Conservation (phyloP, 2,329 filamentous ascomycete species). For the Calonectria naviculata region DNA sequence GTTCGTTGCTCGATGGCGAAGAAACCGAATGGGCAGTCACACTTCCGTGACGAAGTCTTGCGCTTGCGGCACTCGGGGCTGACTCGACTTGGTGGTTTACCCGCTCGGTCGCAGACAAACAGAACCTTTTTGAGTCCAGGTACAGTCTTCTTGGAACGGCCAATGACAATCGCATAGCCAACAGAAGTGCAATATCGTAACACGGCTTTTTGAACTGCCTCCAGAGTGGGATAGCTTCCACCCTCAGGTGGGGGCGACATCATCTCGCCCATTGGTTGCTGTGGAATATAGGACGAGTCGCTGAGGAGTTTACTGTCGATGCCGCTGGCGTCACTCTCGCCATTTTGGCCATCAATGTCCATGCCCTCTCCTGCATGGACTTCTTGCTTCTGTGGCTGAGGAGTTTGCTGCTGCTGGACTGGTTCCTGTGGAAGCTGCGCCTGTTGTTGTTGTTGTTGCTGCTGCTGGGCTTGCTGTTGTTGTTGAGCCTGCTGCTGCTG, state of each 20-base stretch:
- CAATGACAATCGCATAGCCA: conserved; percentile 76
- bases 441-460: conserved; percentile 41
- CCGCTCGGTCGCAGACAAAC: conserved; percentile 74
- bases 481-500: conserved; percentile 43
- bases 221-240: conserved; percentile 71
- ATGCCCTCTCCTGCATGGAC: conserved; percentile 59
- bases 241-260: conserved; percentile 74
- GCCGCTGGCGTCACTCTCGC: conserved; percentile 55
- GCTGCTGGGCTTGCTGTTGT: conserved; percentile 46
- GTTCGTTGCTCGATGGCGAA: conserved; percentile 76
- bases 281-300: conserved; percentile 62
- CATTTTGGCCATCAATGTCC: conserved; percentile 64
- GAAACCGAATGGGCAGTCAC: conserved; percentile 76
- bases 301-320: conserved; percentile 61
- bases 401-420: conserved; percentile 45
- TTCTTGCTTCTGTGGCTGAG: conserved; percentile 52
- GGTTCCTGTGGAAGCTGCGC: conserved; percentile 35
- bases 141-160: conserved; percentile 75
- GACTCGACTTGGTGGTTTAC: conserved; percentile 71
- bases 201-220: conserved; percentile 73
- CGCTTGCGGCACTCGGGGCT: conserved; percentile 73
- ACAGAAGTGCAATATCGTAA: conserved; percentile 74
- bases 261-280: conserved; percentile 66
- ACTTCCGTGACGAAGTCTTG: conserved; percentile 76
- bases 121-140: conserved; percentile 75